Evolutionary conservation across 225 moss, liverwort and hornwort species (phyloP), one percentile per base, ranked within the genome.

Genomic region (Pseudoscleropodium purum): DNA sequence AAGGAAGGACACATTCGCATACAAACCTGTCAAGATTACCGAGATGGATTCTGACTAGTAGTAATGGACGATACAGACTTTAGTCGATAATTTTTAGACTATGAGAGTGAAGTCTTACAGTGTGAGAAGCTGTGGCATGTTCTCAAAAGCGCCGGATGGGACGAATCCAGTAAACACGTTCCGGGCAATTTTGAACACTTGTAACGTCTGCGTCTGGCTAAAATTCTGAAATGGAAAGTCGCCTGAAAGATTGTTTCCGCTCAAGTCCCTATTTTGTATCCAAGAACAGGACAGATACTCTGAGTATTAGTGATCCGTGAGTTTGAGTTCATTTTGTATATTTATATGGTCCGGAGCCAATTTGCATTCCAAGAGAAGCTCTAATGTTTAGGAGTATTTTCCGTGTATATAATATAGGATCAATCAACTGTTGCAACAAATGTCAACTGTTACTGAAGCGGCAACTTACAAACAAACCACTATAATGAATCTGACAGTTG

Each of bases 161-260:
- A 47, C 47, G 47, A 47, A 9, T 47, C 47, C 47, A 47, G 47
- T 8, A 10, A 47, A 47, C 10, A 10, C 9, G 47, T 47, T 47
- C 10, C 47, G 47, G 47, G 47, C 47, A 47, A 47, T 47, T 47
- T 47, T 47, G 47, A 47, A 47, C 47, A 47, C 47, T 47, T 47
- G 47, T 47, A 47, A 47, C 47, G 47, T 47, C 47, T 47, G 47
- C 47, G 47, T 47, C 47, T 47, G 47, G 47, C 47, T 47, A 10
- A 47, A 47, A 47, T 10, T 47, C 47, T 47, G 47, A 47, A 81
- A 69, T 18, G 84, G 87, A 72, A 84, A 91, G 2, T 41, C 36
- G 45, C 87, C 83, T 54, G 63, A 26, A 77, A 93, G 87, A 56
- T 78, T 9, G 63, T 93, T 93, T 54, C 89, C 89, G 62, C 93